A percentile compares a stretch with the other conserved stretches of the same genome.
Conservation (phyloP, 257 asterid species). For the Capsicum baccatum region DNA sequence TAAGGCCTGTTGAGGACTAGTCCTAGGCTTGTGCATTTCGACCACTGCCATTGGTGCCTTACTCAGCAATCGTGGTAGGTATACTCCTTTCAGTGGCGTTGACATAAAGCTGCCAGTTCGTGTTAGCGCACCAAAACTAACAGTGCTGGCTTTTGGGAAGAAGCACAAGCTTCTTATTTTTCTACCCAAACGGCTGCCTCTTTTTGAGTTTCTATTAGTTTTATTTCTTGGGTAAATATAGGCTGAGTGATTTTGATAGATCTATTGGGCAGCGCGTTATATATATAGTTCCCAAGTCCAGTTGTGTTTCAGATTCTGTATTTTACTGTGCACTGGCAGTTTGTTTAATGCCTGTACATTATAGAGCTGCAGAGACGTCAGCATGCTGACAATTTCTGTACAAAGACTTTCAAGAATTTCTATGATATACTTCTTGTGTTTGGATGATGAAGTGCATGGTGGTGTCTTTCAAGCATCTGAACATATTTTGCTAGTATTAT, state of each 20-base stretch:
- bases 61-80: slow-evolving; percentile 25
- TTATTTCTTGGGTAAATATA: slow-evolving; percentile 22
- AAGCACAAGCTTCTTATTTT: slow-evolving; percentile 29
- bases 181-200: slow-evolving; percentile 28
- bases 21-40: slow-evolving; percentile 10
- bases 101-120: background rate
- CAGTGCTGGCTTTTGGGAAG: slow-evolving; percentile 22
- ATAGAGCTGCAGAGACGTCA: slow-evolving; percentile 10
- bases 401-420: background rate
- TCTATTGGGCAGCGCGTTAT: slow-evolving; percentile 12
- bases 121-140: background rate
- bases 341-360: slow-evolving; percentile 29
- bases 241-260: slow-evolving; percentile 20
- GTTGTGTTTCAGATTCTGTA: background rate
- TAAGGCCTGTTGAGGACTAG: background rate
- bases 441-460: slow-evolving; percentile 18
- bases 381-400: slow-evolving; percentile 18
- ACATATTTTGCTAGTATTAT: background rate
- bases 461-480: background rate
- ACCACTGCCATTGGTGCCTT: slow-evolving; percentile 14
- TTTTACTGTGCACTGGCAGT: slow-evolving; percentile 17
- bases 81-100: slow-evolving; percentile 6
- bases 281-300: slow-evolving; percentile 1
- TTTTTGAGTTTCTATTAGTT: background rate
- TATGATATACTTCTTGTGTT: slow-evolving; percentile 6